These are phyloP conservation scores for Aureobasidium zeae DNA, from an alignment of 2,329 filamentous ascomycete species.

Conservation along the genomic window DNA sequence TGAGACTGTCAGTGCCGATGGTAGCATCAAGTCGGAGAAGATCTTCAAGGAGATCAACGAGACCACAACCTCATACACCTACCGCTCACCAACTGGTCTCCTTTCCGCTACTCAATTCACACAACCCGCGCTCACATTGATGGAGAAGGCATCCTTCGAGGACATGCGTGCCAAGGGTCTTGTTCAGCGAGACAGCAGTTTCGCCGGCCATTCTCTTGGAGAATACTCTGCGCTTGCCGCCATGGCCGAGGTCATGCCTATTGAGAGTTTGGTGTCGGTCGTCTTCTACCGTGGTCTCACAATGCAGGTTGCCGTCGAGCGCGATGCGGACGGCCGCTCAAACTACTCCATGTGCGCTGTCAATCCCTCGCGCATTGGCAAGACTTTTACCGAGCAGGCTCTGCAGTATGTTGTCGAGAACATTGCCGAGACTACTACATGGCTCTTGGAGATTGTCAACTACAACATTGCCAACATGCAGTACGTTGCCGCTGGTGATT, in stretches of 20 bases:
- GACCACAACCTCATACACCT: constrained; percentile 90
- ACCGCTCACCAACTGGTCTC: constrained; percentile 86
- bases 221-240: constrained; percentile 97
- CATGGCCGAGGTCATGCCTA: constrained; percentile 98
- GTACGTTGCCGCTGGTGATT: constrained; percentile 58
- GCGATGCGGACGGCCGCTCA: constrained; percentile 81
- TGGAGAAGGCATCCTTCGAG: constrained; percentile 99
- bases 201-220: constrained; percentile 93
- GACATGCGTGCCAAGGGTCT: constrained; percentile 98
- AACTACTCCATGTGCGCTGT: constrained; percentile 99
- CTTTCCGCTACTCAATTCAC: constrained; percentile 98
- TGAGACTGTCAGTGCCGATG: constrained; percentile 89
- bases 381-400: constrained; percentile 97
- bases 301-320: constrained; percentile 98
- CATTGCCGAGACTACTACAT: constrained; percentile 85
- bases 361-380: constrained; percentile 95
- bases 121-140: constrained; percentile 89
- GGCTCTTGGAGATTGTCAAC: constrained; percentile 98
- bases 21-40: constrained; percentile 92
- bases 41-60: constrained; percentile 98
- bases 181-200: constrained; percentile 91
- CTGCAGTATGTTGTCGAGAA: constrained; percentile 95
- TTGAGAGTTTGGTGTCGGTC: constrained; percentile 93
- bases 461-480: constrained; percentile 68
- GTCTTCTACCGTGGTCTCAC: constrained; percentile 98